A percentile compares a stretch with the other conserved stretches of the same genome.
These are phyloP conservation scores for Physocladia obscura DNA, from an alignment of 192 early-diverging fungal genomes.

Conservation along the genomic window DNA sequence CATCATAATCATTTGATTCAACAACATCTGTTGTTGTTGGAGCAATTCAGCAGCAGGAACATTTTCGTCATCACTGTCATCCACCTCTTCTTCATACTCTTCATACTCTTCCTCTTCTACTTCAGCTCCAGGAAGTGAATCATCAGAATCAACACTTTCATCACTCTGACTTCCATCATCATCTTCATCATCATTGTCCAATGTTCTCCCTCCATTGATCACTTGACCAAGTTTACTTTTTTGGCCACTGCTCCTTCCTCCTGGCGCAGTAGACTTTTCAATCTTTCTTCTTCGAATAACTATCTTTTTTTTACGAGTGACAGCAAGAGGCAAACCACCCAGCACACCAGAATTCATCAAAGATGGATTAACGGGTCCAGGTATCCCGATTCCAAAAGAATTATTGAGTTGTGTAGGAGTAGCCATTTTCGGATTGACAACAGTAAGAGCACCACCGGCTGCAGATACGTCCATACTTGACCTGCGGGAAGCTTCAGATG, in stretches of 20 bases:
- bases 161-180: constrained; percentile 28
- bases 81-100: constrained; percentile 13
- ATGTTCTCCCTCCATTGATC: not conserved
- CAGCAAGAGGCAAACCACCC: not conserved
- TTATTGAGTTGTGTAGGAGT: constrained; percentile 3
- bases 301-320: not conserved
- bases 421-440: not conserved
- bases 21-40: not conserved
- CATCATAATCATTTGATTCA: constrained; percentile 25
- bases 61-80: not conserved
- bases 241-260: not conserved
- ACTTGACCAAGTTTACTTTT: not conserved
- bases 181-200: constrained; percentile 9
- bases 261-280: not conserved
- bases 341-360: not conserved
- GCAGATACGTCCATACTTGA: not conserved
- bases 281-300: too few relatives aligned
- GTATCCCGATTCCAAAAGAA: constrained; percentile 4
- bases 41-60: not conserved
- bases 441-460: not conserved
- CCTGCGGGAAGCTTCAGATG: not conserved
- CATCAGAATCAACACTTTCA: constrained; percentile 2
- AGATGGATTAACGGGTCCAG: not conserved
- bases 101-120: constrained; percentile 1
- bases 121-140: not conserved